phyloP scores from a whole-genome alignment of 2,329 filamentous ascomycete genomes.

The Coniochaeta prunicola region DNA sequence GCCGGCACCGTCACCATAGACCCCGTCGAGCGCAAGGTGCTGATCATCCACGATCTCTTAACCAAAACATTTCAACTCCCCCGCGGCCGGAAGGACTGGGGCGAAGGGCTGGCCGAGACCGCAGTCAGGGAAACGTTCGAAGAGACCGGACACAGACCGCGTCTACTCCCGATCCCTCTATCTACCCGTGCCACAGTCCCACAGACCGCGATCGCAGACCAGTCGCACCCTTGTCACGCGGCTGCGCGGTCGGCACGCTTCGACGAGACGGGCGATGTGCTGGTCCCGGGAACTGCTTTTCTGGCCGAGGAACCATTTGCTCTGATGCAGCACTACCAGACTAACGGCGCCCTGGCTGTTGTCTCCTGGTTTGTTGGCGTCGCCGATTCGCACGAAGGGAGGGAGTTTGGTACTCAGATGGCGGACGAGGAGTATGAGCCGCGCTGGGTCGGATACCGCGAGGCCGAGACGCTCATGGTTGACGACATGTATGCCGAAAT shows the following conservation, averaged over 20 bases:
- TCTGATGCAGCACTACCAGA: conserved; percentile 10
- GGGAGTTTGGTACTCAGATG: conserved; percentile 4
- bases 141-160: conserved; percentile 7
- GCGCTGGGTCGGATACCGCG: conserved; percentile 7
- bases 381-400: conserved; percentile 4
- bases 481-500: conserved; percentile 3
- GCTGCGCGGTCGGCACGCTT: background rate
- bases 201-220: background rate
- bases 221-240: background rate
- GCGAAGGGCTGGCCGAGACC: conserved; percentile 7
- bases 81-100: conserved; percentile 12
- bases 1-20: conserved; percentile 10
- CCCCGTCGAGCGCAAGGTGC: conserved; percentile 4
- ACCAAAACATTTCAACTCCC: conserved; percentile 7
- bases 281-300: background rate
- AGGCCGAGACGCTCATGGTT: conserved; percentile 4
- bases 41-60: conserved; percentile 5
- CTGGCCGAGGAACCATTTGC: conserved; percentile 10
- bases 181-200: conserved; percentile 6
- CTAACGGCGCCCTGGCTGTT: conserved; percentile 9
- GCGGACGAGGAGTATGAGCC: conserved; percentile 9
- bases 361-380: conserved; percentile 9
- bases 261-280: conserved; percentile 4
- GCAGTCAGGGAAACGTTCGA: conserved; percentile 12
- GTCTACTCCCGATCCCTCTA: conserved; percentile 7